Evolutionary conservation across 2,329 filamentous ascomycete species (phyloP), one percentile per base, ranked within the genome.

Genomic region (Xylaria polymorpha): DNA sequence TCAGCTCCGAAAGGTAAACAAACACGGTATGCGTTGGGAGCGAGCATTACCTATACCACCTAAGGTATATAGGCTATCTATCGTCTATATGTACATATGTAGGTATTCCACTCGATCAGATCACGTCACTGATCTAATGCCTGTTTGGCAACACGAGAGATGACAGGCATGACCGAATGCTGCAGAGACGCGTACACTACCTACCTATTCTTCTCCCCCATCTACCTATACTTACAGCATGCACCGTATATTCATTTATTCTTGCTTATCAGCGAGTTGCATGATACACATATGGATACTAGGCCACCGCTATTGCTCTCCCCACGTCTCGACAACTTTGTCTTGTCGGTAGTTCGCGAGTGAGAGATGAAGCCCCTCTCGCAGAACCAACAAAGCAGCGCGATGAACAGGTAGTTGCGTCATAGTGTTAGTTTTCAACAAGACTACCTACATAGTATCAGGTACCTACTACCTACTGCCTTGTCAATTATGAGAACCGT

Each of bases 181-280:
- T 74, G 74, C 74, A 74, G 72, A 67, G 55, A 73, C 75, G 65
- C 67, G 61, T 71, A 71, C 46, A 59, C 8, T 7, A 22, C 5
- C 8, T 7, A 22, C 5, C 56, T 43, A 15, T 66, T 41, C 46
- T 43, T n/a, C 44, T 37, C 35, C 43, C 43, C 53, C 58, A 48
- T 53, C 50, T 65, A 51, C 48, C 43, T 25, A 43, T 35, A 14
- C 62, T 35, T 20, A 20, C 29, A 35, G 29, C 22, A 35, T 44
- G 32, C 14, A 55, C n/a, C 9, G 18, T 37, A 53, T 8, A n/a
- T 15, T 35, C 25, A 29, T 32, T 32, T 29, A 53, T 37, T 18
- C 20, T 62, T 60, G 9, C 15, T 61, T 72, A 66, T 71, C 72
- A 70, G 70, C 65, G 68, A 71, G 60, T 66, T 68, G 72, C 71